Evolutionary conservation across 2,329 filamentous ascomycete species (phyloP).

Genomic region (Myriangium duriaei): DNA sequence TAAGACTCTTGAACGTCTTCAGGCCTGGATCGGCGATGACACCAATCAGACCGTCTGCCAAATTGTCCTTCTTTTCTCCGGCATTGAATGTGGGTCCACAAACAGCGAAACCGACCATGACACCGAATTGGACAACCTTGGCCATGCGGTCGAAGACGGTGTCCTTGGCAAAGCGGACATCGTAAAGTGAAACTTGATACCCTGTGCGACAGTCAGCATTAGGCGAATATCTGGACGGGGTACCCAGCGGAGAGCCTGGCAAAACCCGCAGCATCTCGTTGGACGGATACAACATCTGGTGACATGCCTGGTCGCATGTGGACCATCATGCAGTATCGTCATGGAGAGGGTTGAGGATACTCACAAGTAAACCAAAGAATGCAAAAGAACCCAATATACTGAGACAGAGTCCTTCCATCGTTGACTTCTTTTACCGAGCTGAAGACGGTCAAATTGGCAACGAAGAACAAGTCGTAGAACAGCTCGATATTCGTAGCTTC

Average conservation of each 20-base stretch:
- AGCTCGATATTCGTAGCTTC: slow-evolving; percentile 45
- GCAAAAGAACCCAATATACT: slow-evolving; percentile 42
- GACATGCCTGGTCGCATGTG: too few species aligned
- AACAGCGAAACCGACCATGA: slow-evolving; percentile 53
- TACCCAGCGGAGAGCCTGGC: too few species aligned
- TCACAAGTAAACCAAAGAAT: slow-evolving; percentile 57
- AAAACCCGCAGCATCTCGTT: too few species aligned
- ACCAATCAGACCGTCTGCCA: slow-evolving; percentile 11
- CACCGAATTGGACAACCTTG: slow-evolving; percentile 48
- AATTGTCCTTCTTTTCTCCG: slow-evolving; percentile 26
- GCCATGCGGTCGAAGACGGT: slow-evolving; percentile 49
- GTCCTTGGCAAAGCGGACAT: slow-evolving; percentile 53
- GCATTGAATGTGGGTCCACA: slow-evolving; percentile 35
- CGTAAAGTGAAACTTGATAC: slow-evolving; percentile 51
- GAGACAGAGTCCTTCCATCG: slow-evolving; percentile 27
- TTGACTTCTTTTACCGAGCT: slow-evolving; percentile 44
- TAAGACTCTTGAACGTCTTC: slow-evolving; percentile 27
- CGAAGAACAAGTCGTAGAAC: slow-evolving; percentile 50
- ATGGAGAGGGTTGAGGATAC: slow-evolving; percentile 49
- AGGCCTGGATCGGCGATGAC: slow-evolving; percentile 8
- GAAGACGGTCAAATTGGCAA: slow-evolving; percentile 54
- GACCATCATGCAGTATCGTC: slow-evolving; percentile 29
- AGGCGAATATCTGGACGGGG: too few species aligned
- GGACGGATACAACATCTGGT: too few species aligned
- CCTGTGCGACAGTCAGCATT: slow-evolving; percentile 47